Percentiles rank a stretch among this genome's conserved stretches.
phyloP scores from a whole-genome alignment of 2,329 filamentous ascomycete genomes.

The Sporothrix globosa region DNA sequence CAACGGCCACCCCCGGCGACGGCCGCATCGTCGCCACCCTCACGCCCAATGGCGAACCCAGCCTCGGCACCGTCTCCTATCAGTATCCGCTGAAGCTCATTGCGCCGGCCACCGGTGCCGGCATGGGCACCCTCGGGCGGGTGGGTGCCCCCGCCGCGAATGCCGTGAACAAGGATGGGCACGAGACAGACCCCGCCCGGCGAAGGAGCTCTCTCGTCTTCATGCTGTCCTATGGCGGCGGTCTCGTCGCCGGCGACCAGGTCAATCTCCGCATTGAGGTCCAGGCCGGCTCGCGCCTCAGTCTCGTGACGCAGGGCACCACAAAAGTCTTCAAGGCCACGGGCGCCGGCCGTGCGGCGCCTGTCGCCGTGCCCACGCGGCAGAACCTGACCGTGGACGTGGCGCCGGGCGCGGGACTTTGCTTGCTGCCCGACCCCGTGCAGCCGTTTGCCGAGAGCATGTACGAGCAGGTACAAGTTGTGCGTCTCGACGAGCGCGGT shows the following conservation, averaged over 20 bases:
- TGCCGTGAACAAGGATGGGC: not conserved
- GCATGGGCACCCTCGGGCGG: not conserved
- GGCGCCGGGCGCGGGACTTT: slow-evolving; percentile 57
- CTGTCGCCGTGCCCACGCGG: slow-evolving; percentile 48
- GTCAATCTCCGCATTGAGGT: slow-evolving; percentile 74
- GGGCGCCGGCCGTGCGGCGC: slow-evolving; percentile 22
- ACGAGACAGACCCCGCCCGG: slow-evolving; percentile 39
- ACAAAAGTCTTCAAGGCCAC: slow-evolving; percentile 92
- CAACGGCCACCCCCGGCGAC: slow-evolving; percentile 73
- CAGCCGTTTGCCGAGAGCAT: slow-evolving; percentile 85
- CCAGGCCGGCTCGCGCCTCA: slow-evolving; percentile 66
- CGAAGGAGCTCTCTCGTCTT: slow-evolving; percentile 78
- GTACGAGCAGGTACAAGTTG: slow-evolving; percentile 83
- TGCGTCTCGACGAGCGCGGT: slow-evolving; percentile 58
- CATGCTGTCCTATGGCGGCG: slow-evolving; percentile 90
- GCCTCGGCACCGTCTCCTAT: slow-evolving; percentile 75
- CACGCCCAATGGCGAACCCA: slow-evolving; percentile 71
- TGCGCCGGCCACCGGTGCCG: slow-evolving; percentile 60
- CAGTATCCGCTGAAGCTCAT: slow-evolving; percentile 96
- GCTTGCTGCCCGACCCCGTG: slow-evolving; percentile 84
- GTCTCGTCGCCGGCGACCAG: slow-evolving; percentile 83
- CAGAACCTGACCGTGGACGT: slow-evolving; percentile 60
- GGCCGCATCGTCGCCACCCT: slow-evolving; percentile 75
- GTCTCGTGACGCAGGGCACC: slow-evolving; percentile 72
- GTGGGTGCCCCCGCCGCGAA: not conserved